Evolutionary conservation across 306 rosid species (phyloP), one percentile per base, ranked within the genome.

Genomic region (Quercus agrifolia): DNA sequence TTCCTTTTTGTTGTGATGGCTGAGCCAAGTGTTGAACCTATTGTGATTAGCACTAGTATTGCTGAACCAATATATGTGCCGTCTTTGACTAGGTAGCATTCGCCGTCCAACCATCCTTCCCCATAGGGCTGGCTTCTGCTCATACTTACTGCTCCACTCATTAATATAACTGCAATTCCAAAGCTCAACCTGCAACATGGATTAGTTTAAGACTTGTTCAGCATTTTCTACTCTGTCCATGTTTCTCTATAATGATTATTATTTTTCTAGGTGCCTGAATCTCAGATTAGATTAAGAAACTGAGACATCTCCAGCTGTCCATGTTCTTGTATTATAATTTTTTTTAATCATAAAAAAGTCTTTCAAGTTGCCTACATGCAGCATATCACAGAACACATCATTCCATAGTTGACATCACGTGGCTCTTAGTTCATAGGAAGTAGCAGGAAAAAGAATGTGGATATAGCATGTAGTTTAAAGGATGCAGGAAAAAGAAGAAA

Each of bases 71-170:
- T 77, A 20, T 79, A 94, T 12, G 83, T 76, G 21, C 95, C 97
- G 11, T 71, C 64, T 75, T 78, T 94, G 55, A 92, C 97, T 0
- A 91, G 33, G 81, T 92, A 94, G 81, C 99, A 94, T 56, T 94
- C 92, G n/a, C 97, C 94, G 57, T 88, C 79, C 68, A 94, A 76
- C 99, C 99, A 94, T 54, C 97, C 99, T 75, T 52, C 71, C 21
- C 95, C 92, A 84, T 92, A 94, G 6, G 81, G 27, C 55, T 94
- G 99, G 56, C 20, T 81, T 70, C 76, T 86, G 85, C 83, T 94
- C 97, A 94, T 94, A 79, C 99, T 94, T 73, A 89, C 85, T 8
- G 89, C 92, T 52, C 78, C 61, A 27, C 89, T 73, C 80, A 94
- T 66, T 73, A 94, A 54, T 28, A 81, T 61, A 17, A 80, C 84